These are phyloP conservation scores for Phytophthora europaea DNA, from an alignment of 352 stramenopile genomes.

Conservation along the genomic window DNA sequence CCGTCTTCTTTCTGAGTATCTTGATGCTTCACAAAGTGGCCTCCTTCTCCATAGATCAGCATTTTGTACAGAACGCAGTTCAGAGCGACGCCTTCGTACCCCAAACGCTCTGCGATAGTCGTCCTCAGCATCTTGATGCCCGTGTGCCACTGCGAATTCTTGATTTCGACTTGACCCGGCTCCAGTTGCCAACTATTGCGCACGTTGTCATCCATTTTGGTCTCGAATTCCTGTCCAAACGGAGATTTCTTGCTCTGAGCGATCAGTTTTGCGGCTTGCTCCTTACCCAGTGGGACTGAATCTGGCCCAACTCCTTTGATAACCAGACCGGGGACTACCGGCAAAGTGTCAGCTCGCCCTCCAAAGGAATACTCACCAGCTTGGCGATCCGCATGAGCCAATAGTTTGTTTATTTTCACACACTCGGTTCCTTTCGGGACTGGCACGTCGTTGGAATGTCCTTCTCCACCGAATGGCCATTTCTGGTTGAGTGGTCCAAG, in stretches of 20 bases:
- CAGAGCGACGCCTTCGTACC: not conserved
- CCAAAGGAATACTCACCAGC: not conserved
- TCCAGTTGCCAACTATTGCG: not conserved
- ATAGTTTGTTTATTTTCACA: not conserved
- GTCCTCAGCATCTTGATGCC: not conserved
- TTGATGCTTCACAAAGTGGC: constrained; percentile 42
- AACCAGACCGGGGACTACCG: not conserved
- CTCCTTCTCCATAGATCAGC: not conserved
- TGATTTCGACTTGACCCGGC: not conserved
- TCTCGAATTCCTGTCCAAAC: not conserved
- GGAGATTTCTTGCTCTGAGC: not conserved
- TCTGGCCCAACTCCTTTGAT: not conserved
- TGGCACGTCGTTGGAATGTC: not conserved
- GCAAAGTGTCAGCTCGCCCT: not conserved
- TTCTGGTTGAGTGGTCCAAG: not conserved
- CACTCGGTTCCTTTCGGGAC: not conserved
- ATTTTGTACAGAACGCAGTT: not conserved
- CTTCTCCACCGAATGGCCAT: not conserved
- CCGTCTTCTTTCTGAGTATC: constrained; percentile 60
- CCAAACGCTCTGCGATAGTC: not conserved
- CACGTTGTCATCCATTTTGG: not conserved
- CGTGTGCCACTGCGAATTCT: not conserved
- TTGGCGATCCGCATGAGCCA: not conserved
- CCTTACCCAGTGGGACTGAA: not conserved
- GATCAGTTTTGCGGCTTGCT: not conserved